phyloP scores from a whole-genome alignment of 805 yeast genomes.

The Kuraishia piskuri region DNA sequence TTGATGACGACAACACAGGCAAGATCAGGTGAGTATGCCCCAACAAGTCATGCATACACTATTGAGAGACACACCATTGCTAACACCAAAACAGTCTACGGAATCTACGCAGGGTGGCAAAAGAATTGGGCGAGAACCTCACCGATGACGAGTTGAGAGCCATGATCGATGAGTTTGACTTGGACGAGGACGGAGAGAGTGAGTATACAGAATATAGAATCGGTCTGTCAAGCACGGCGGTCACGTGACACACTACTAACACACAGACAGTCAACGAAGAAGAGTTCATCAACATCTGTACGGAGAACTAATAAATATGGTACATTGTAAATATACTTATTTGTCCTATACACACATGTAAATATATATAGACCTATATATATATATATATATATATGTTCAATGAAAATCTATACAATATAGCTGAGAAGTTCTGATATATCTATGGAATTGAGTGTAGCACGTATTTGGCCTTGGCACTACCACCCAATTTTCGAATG shows the following conservation, averaged over 20 bases:
- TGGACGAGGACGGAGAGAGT: constrained; percentile 92
- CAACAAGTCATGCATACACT: too few relatives aligned
- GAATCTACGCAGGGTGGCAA: constrained; percentile 81
- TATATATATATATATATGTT: too few relatives aligned
- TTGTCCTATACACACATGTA: neutral
- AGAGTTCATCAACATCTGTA: constrained; percentile 84
- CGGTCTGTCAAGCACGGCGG: too few relatives aligned
- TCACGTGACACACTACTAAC: constrained; percentile 20
- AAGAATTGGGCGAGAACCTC: constrained; percentile 85
- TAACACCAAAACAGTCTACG: constrained; percentile 33
- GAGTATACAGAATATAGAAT: too few relatives aligned
- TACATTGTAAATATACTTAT: neutral
- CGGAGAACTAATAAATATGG: constrained; percentile 52
- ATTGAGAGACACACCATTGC: neutral
- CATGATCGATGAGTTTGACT: constrained; percentile 95
- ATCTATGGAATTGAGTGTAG: too few relatives aligned
- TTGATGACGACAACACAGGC: constrained; percentile 85
- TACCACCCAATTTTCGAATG: neutral
- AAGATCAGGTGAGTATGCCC: constrained; percentile 39
- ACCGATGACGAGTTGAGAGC: constrained; percentile 91
- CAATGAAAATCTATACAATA: too few relatives aligned
- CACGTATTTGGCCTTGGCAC: too few relatives aligned
- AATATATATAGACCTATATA: too few relatives aligned
- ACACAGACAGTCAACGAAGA: constrained; percentile 53
- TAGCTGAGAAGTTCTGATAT: too few relatives aligned